Percentiles rank a stretch among this genome's conserved stretches.
These are phyloP conservation scores for Metarhizium rileyi DNA, from an alignment of 2,329 filamentous ascomycete species.

Conservation along the genomic window DNA sequence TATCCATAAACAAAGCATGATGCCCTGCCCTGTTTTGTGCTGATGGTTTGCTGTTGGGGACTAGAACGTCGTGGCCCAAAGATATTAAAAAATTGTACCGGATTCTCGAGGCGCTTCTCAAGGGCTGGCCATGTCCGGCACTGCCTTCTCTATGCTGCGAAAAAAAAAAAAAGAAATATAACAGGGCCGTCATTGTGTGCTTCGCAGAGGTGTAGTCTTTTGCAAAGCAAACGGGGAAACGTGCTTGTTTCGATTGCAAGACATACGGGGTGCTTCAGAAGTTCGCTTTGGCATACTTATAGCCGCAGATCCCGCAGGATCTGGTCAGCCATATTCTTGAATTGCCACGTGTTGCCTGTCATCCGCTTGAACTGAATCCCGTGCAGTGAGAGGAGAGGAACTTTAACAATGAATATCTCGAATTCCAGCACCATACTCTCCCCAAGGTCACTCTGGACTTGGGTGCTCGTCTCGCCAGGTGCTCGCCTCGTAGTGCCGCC, in stretches of 20 bases:
- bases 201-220: no score
- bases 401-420: slow-evolving; percentile 96
- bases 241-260: not conserved
- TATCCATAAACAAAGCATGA: slow-evolving; percentile 13
- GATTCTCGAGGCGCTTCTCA: not conserved
- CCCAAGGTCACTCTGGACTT: slow-evolving; percentile 82
- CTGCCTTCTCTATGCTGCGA: no score
- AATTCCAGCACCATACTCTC: slow-evolving; percentile 79
- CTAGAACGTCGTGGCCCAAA: not conserved
- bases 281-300: slow-evolving; percentile 30
- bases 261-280: not conserved
- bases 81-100: not conserved
- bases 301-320: slow-evolving; percentile 81
- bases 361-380: slow-evolving; percentile 98
- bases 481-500: slow-evolving; percentile 42
- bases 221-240: not conserved
- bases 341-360: slow-evolving; percentile 93
- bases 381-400: slow-evolving; percentile 83
- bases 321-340: slow-evolving; percentile 95
- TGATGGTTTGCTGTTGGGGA: not conserved
- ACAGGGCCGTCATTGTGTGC: no score
- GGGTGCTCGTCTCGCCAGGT: slow-evolving; percentile 81
- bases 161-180: no score
- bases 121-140: not conserved
- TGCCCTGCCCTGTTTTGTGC: slow-evolving; percentile 6